Evolutionary conservation across 2,329 filamentous ascomycete species (phyloP).

Genomic region (Penicillium griseofulvum): DNA sequence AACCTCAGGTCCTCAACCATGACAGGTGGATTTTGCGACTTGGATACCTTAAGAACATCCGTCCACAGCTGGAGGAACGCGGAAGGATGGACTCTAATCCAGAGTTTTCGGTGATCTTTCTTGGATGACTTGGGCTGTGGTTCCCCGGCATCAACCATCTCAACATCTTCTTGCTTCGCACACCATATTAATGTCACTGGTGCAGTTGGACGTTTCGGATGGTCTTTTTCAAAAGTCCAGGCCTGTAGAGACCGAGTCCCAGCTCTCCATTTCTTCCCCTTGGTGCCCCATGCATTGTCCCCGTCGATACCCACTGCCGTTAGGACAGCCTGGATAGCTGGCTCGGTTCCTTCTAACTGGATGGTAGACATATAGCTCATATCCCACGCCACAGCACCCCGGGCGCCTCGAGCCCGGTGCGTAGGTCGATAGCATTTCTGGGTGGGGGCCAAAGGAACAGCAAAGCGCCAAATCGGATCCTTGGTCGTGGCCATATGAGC

Average conservation of each 20-base stretch:
- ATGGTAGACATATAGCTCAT: conserved; percentile 92
- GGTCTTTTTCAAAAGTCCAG: conserved; percentile 58
- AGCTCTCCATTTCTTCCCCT: conserved; percentile 68
- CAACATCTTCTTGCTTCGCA: conserved; percentile 41
- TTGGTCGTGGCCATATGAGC: conserved; percentile 81
- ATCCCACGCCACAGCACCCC: conserved; percentile 85
- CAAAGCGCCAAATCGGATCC: conserved; percentile 84
- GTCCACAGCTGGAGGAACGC: conserved; percentile 66
- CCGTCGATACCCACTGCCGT: conserved; percentile 60
- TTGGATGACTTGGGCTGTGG: conserved; percentile 16
- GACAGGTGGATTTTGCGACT: conserved; percentile 60
- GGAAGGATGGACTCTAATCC: conserved; percentile 79
- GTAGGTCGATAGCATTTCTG: conserved; percentile 87
- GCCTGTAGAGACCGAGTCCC: conserved; percentile 58
- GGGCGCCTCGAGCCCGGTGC: conserved; percentile 71
- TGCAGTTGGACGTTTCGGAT: conserved; percentile 59
- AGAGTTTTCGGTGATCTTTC: conserved; percentile 53
- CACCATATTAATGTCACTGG: conserved; percentile 77
- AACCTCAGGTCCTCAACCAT: conserved; percentile 66
- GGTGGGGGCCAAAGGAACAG: conserved; percentile 78
- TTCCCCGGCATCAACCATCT: conserved; percentile 35
- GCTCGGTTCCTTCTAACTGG: conserved; percentile 65
- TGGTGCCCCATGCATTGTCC: conserved; percentile 61
- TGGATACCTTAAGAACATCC: conserved; percentile 57
- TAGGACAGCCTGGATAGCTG: conserved; percentile 65